Conservation (phyloP, 139 green algal species). For the Volvox africanus region DNA sequence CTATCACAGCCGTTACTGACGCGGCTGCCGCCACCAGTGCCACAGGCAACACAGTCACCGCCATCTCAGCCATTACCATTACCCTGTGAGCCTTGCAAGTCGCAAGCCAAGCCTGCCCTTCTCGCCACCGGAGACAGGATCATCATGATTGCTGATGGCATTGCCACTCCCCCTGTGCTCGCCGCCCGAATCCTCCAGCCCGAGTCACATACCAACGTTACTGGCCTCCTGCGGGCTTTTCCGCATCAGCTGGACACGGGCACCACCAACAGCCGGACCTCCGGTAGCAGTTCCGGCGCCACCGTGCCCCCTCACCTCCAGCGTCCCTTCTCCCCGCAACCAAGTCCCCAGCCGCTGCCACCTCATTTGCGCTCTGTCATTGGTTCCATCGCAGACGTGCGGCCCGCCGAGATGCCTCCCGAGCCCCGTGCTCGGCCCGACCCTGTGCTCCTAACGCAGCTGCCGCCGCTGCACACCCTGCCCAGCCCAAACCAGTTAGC, state of each 20-base stretch:
- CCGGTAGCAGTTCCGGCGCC: neutral
- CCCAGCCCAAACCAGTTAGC: neutral
- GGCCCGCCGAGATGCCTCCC: neutral
- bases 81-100: neutral
- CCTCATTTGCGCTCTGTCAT: constrained; percentile 1
- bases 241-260: neutral
- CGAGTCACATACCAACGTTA: neutral
- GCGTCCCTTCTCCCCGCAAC: neutral
- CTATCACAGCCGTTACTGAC: too few species aligned
- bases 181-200: neutral
- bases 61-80: neutral
- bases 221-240: neutral
- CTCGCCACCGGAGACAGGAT: too few species aligned
- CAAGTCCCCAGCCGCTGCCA: neutral
- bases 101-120: too few species aligned
- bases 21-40: neutral
- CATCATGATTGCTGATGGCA: too few species aligned
- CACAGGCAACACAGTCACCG: neutral
- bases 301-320: neutral
- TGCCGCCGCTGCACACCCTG: constrained; percentile 17
- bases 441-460: neutral
- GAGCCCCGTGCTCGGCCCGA: neutral
- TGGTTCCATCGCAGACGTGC: neutral
- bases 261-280: too few species aligned
- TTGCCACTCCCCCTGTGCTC: too few species aligned